Evolutionary conservation across 2,329 filamentous ascomycete species (phyloP).

Genomic region (Aspergillus brasiliensis): DNA sequence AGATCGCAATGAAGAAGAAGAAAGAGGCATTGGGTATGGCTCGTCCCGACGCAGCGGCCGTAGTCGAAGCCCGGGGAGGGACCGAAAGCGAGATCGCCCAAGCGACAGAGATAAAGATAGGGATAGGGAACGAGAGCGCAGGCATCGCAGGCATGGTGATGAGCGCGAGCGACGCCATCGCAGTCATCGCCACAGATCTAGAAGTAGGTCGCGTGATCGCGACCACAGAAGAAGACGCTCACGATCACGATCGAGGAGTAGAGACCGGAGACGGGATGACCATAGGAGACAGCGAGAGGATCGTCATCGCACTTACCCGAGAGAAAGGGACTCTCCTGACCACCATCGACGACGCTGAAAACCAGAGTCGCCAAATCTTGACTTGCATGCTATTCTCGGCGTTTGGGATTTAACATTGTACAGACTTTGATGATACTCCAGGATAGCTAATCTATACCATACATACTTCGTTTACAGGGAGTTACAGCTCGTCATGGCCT

Average conservation of each 20-base stretch:
- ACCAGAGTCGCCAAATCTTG: not conserved
- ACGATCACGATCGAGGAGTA: conserved; percentile 32
- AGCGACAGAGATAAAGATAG: conserved; percentile 30
- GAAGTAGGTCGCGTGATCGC: conserved; percentile 31
- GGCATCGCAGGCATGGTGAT: conserved; percentile 43
- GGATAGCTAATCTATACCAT: conserved; percentile 18
- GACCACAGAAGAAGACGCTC: conserved; percentile 29
- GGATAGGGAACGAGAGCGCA: conserved; percentile 47
- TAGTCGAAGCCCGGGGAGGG: conserved; percentile 36
- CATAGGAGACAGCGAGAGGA: conserved; percentile 29
- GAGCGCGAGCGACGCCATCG: conserved; percentile 35
- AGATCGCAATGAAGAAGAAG: conserved; percentile 24
- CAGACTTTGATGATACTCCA: conserved; percentile 8
- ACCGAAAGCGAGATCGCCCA: conserved; percentile 32
- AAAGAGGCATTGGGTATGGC: conserved; percentile 39
- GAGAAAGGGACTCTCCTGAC: conserved; percentile 28
- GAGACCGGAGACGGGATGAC: conserved; percentile 29
- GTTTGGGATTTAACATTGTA: conserved; percentile 18
- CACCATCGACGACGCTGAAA: conserved; percentile 29
- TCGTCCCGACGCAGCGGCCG: conserved; percentile 33
- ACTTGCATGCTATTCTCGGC: conserved; percentile 14
- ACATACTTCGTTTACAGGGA: conserved; percentile 4
- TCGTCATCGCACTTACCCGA: conserved; percentile 28
- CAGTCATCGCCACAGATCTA: conserved; percentile 36
- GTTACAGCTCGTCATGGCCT: conserved; percentile 54